Evolutionary conservation across 148 eudicot genomes (phyloP).

Genomic region (Vaccinium myrtillus): DNA sequence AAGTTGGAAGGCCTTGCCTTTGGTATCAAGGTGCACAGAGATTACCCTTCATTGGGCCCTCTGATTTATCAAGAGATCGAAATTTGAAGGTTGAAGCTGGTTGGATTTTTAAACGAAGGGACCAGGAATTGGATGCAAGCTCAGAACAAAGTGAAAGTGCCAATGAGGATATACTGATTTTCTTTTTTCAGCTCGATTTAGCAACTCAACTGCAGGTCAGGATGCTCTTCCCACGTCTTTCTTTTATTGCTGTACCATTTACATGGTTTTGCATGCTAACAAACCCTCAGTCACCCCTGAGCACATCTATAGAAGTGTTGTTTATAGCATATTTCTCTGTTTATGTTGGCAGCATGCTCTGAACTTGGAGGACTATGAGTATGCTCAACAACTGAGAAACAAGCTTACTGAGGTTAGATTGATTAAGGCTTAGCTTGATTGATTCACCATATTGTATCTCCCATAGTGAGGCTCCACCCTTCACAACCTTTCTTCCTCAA

Average conservation of each 20-base stretch:
- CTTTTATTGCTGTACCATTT: background rate
- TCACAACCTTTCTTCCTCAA: background rate
- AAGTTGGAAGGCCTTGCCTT: conserved; percentile 33
- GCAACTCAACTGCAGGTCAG: conserved; percentile 84
- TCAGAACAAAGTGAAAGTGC: conserved; percentile 88
- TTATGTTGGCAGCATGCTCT: conserved; percentile 68
- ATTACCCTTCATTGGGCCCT: conserved; percentile 32
- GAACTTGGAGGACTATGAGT: conserved; percentile 92
- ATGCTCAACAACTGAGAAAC: conserved; percentile 85
- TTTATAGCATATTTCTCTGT: conserved; percentile 6
- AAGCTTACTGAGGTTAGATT: conserved; percentile 84
- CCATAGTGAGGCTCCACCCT: background rate
- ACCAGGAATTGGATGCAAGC: conserved; percentile 60
- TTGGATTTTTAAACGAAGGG: conserved; percentile 75
- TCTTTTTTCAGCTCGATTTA: conserved; percentile 94
- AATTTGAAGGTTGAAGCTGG: conserved; percentile 59
- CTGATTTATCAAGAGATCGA: conserved; percentile 30
- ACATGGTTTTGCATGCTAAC: background rate
- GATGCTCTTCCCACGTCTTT: conserved; percentile 8
- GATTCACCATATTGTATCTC: background rate
- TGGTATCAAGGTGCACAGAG: conserved; percentile 35
- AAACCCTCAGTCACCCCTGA: background rate
- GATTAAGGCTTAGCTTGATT: conserved; percentile 9
- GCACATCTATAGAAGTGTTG: background rate
- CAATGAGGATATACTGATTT: conserved; percentile 83